A percentile compares a stretch with the other conserved stretches of the same genome.
phyloP scores from a whole-genome alignment of 352 stramenopile genomes.

The Aphanomyces euteiches region DNA sequence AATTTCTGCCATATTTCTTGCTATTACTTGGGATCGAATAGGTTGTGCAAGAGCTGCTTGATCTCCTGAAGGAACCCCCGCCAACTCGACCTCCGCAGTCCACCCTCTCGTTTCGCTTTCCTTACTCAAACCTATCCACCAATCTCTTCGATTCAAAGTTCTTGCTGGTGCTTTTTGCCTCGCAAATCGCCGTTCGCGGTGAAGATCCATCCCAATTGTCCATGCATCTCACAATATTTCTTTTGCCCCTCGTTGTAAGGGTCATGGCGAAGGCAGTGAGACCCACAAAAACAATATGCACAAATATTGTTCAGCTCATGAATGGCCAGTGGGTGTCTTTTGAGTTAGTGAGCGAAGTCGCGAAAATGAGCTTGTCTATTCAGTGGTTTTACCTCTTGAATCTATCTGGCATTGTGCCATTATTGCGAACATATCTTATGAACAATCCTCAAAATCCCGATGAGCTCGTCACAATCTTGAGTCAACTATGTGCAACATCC shows the following conservation, averaged over 20 bases:
- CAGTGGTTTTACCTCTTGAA: neutral
- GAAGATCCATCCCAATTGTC: neutral
- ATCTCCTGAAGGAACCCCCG: neutral
- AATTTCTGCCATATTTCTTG: no score
- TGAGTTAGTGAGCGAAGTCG: neutral
- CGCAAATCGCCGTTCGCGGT: neutral
- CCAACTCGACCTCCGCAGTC: neutral
- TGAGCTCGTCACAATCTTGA: neutral
- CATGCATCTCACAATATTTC: neutral
- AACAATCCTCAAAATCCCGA: neutral
- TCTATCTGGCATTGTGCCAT: neutral
- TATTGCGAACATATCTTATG: neutral
- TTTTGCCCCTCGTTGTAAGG: neutral
- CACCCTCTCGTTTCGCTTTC: neutral
- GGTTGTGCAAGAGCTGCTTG: neutral
- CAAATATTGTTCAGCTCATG: no score
- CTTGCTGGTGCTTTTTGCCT: neutral
- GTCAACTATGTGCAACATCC: neutral
- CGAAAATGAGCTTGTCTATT: neutral
- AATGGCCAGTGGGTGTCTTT: neutral
- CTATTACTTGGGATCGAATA: neutral
- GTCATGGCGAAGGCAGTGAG: no score
- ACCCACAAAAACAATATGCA: no score
- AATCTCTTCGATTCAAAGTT: neutral
- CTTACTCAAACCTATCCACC: neutral